Base-by-base conservation (phyloP, 192 early-diverging fungal species). In the Radiomyces spectabilis region DNA sequence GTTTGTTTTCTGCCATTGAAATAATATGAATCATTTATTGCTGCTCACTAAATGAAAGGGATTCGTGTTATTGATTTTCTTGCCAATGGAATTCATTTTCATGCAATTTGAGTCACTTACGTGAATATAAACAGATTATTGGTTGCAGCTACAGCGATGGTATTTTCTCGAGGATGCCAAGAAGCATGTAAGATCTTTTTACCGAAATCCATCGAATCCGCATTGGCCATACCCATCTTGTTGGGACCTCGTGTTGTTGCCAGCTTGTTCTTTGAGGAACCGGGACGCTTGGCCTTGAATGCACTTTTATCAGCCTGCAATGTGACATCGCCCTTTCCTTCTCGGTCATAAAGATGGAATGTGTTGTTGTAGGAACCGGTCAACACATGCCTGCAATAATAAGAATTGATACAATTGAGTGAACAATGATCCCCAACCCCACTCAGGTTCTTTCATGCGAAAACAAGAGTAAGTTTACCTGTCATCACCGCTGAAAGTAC, bases 321-420 rank as follows among this genome's bases (percentile, higher is more conserved):
- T 51, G 83, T 77, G 40, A 96, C 82, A 62, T 92, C 88, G 51
- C 77, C 85, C 51, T 88, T 79, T 45, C 80, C 88, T 38, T 85
- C 74, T 15, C 79, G 75, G 53, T 94, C 89, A 64, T 91, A 97
- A 57, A 99, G 91, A 75, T 94, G 92, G 75, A 99, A 97, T 60
- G 89, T 94, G 84, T 99, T 99, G 83, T 88, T 93, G 77, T 99
- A 99, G 16, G 94, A 97, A 24, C 95, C 97, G n/a, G 95, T 95
- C 71, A 97, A 76, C 4, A 90, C 82, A 48, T 80, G 67, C 48
- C 89, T 92, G 63, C 26, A 34, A 25, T 39, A 33, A 34, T 10
- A 44, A 41, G 12, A 26, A 42, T 10, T 29, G 41, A 15, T 15
- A 57, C 8, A 57, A 25, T 26, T 21, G 5, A 44, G n/a, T 38